Base-by-base conservation (phyloP, 345 rosid genomes). In the Aegle marmelos region DNA sequence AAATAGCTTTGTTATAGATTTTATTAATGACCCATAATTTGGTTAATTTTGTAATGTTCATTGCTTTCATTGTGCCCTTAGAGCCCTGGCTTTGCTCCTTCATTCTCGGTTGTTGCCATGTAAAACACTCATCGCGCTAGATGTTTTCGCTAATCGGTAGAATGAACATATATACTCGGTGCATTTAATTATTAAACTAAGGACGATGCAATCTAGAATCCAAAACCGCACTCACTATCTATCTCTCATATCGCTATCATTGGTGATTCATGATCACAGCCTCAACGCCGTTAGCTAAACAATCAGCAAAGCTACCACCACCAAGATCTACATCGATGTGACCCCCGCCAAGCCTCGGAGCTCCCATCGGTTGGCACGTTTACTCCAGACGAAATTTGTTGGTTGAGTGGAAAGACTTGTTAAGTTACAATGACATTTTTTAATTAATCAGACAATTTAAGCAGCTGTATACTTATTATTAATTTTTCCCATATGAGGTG, bases 241-340 rank as follows among this genome's bases (percentile, higher is more conserved):
- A 4, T 58, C 27, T 58, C 27, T 36, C 14, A 53, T 41, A 60
- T 73, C 34, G 21, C 39, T 39, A 53, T 53, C 57, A 53, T 53
- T 45, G 50, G 13, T 10, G 22, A 1, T 53, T 13, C 34, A 25
- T 7, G n/a, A 6, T 36, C 8, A 36, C 54, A 22, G 63, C 62
- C 13, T 22, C 41, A 30, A 21, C 71, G 78, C 71, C 78, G 77
- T 45, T 27, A 74, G 30, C 45, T n/a, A 62, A 62, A 62, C 28
- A 5, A 62, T 19, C 19, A 41, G 60, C 30, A 41, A 74, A 72
- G 54, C 76, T 72, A 45, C 19, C 27, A 19, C 62, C 25, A 45
- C 76, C 76, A 72, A 63, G 33, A 63, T 41, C 57, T 53, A 17
- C 57, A 53, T 5, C 19, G 57, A 53, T 53, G 57, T 17, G 57